Evolutionary conservation across 116 monocot species (phyloP).

Genomic region (Thalassia testudinum): DNA sequence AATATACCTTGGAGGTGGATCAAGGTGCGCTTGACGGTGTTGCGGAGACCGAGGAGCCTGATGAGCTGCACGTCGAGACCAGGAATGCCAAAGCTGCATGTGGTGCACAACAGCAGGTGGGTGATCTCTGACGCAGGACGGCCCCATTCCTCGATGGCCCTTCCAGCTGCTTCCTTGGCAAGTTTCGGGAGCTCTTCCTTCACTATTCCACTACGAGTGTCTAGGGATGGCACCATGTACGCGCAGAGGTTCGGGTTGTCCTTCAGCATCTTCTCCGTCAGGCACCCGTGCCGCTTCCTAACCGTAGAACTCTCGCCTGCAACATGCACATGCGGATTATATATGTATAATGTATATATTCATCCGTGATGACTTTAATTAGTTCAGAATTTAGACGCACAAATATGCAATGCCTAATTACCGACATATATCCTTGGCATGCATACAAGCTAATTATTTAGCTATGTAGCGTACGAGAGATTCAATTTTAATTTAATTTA

Average conservation of each 20-base stretch:
- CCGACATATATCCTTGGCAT: too few relatives aligned
- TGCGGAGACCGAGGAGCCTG: constrained; percentile 25
- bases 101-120: constrained; percentile 25
- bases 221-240: constrained; percentile 8
- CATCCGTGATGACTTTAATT: too few relatives aligned
- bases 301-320: constrained; percentile 10
- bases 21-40: constrained; percentile 31
- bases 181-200: constrained; percentile 9
- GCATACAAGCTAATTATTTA: too few relatives aligned
- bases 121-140: constrained; percentile 18
- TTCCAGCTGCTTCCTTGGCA: constrained; percentile 1
- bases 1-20: constrained; percentile 40
- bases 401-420: too few relatives aligned
- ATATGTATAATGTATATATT: too few relatives aligned
- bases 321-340: too few relatives aligned
- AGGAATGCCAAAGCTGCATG: constrained; percentile 22
- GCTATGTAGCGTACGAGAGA: too few relatives aligned
- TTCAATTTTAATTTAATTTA: too few relatives aligned
- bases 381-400: too few relatives aligned
- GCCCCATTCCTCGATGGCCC: constrained; percentile 27
- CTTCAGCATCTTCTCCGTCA: constrained; percentile 10
- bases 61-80: constrained; percentile 40
- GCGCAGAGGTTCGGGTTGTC: constrained; percentile 7
- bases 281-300: constrained; percentile 8
- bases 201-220: constrained; percentile 6